Evolutionary conservation across 2,329 filamentous ascomycete species (phyloP).

Genomic region (Xylaria sp.): DNA sequence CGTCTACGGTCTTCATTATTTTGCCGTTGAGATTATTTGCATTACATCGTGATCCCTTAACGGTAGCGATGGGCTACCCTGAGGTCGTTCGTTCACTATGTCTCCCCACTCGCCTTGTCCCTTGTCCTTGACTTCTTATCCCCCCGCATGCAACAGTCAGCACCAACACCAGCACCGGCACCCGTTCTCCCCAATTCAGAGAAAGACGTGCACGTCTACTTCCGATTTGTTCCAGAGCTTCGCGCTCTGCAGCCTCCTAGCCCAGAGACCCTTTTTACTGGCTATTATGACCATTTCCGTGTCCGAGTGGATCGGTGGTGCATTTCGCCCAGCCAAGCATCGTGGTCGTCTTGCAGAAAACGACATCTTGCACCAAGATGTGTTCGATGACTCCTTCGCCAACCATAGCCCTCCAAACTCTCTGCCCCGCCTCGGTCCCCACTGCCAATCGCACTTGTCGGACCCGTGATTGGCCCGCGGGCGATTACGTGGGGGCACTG

Average conservation of each 20-base stretch:
- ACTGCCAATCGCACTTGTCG: conserved; percentile 7
- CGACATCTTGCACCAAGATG: conserved; percentile 35
- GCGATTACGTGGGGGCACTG: conserved; percentile 35
- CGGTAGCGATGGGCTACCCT: conserved; percentile 1
- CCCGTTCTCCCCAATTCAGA: neutral
- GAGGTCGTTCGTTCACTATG: conserved; percentile 10
- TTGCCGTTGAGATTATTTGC: conserved; percentile 1
- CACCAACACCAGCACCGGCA: conserved; percentile 30
- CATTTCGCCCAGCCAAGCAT: conserved; percentile 25
- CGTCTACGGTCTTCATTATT: conserved; percentile 14
- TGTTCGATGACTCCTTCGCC: conserved; percentile 32
- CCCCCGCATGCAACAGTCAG: conserved; percentile 34
- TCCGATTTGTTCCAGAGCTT: conserved; percentile 24
- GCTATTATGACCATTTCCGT: conserved; percentile 15
- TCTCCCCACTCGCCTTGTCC: conserved; percentile 13
- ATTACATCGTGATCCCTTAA: neutral
- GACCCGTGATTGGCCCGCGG: conserved; percentile 42
- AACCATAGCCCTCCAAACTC: conserved; percentile 30
- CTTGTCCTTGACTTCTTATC: neutral
- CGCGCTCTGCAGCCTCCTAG: conserved; percentile 18
- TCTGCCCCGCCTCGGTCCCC: conserved; percentile 21
- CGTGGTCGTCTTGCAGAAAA: conserved; percentile 25
- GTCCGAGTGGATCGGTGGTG: conserved; percentile 33
- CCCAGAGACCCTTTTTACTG: conserved; percentile 18
- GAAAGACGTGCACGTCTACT: conserved; percentile 15